Base-by-base conservation (phyloP, 768 basidiomycete genomes). In the Mycena indigotica region DNA sequence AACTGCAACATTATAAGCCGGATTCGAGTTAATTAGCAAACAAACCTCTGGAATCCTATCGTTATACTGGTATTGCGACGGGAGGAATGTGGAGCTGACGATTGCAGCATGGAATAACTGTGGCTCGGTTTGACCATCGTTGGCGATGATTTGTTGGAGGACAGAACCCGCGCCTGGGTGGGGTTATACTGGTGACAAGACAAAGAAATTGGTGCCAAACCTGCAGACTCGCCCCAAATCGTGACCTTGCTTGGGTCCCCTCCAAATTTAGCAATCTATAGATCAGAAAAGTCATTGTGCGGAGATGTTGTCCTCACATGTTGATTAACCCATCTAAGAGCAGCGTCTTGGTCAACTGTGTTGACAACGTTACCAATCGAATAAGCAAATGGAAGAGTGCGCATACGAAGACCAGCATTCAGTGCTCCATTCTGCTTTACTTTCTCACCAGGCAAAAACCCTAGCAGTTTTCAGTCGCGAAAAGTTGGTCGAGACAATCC, bases 351-450 rank as follows among this genome's bases (percentile, higher is more conserved):
- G 25, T 70, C 69, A n/a, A 67, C 69, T 70, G 38, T n/a, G 28
- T 52, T 17, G 41, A 44, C 15, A 44, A 23, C 41, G 15, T 44
- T 44, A 5, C 12, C 15, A 12, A 12, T n/a, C 12, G n/a, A 38
- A n/a, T 38, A 12, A 38, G 35, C 35, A n/a, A 38, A 12, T 38
- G 35, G 12, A 38, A 38, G 35, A 12, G 35, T 30, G 40, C 30
- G 59, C 71, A 52, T 57, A 67, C 69, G 64, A 39, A 75, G 55
- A 39, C 75, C 73, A 8, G 70, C 71, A 28, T 76, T 76, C 53
- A 73, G 63, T 0, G 40, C 65, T 5, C 75, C 75, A 13, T 66
- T 55, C 3, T 65, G 52, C 54, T 76, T 73, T 3, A 76, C 67
- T 26, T 55, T 63, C 21, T 56, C 35, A 5, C 75, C 73, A 24